These are phyloP conservation scores for Telopea speciosissima DNA, from an alignment of 177 flowering plant species.

Conservation along the genomic window DNA sequence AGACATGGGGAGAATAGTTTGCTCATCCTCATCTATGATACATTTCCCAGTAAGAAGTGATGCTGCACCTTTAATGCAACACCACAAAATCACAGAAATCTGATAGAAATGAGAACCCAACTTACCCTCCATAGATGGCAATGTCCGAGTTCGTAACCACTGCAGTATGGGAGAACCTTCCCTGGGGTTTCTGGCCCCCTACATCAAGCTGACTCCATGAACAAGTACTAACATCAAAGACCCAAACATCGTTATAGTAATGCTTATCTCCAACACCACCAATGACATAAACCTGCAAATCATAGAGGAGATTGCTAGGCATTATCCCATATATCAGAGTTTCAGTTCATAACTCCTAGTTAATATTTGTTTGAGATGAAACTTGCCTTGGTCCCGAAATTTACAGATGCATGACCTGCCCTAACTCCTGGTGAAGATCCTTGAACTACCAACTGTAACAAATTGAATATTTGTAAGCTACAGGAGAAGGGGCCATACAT, in stretches of 20 bases:
- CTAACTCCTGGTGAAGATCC: slow-evolving; percentile 79
- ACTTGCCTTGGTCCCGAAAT: slow-evolving; percentile 64
- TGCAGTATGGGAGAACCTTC: slow-evolving; percentile 91
- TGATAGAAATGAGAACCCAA: not conserved
- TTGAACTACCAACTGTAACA: slow-evolving; percentile 47
- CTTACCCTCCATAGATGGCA: slow-evolving; percentile 87
- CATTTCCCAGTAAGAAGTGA: not conserved
- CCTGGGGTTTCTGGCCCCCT: slow-evolving; percentile 72
- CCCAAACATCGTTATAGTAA: slow-evolving; percentile 86
- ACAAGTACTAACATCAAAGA: slow-evolving; percentile 49
- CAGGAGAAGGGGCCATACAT: not conserved
- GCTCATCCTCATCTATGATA: not conserved
- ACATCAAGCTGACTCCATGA: slow-evolving; percentile 68
- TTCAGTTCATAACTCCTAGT: not conserved
- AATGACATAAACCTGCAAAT: slow-evolving; percentile 62
- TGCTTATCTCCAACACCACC: slow-evolving; percentile 95
- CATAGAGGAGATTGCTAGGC: not conserved
- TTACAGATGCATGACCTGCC: slow-evolving; percentile 86
- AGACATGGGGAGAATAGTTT: not conserved
- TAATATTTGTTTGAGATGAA: not conserved
- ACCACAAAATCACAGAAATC: not conserved
- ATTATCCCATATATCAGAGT: not conserved
- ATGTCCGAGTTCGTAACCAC: slow-evolving; percentile 54
- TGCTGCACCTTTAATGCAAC: not conserved
- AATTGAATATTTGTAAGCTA: not conserved